phyloP scores from a whole-genome alignment of 2,329 filamentous ascomycete genomes.

The Orbilia quercus region DNA sequence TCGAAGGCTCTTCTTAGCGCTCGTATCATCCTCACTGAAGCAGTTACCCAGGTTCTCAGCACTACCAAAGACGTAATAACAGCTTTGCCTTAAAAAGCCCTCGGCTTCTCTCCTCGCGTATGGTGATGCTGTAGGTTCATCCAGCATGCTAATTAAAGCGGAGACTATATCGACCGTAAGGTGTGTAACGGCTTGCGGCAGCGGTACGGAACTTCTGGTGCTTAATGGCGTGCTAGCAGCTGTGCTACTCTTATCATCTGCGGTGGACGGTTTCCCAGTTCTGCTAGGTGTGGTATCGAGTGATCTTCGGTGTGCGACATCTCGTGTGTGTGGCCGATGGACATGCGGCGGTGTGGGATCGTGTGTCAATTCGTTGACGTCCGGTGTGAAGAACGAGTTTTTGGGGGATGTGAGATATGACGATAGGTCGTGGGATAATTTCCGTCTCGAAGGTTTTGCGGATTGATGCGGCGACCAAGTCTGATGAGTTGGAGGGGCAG shows the following conservation, averaged over 20 bases:
- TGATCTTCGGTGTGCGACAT: constrained; percentile 57
- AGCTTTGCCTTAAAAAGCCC: constrained; percentile 72
- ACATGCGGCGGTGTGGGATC: constrained; percentile 34
- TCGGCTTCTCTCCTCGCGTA: constrained; percentile 66
- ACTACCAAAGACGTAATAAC: constrained; percentile 73
- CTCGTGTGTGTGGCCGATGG: constrained; percentile 48
- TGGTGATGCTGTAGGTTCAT: constrained; percentile 50
- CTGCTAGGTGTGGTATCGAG: constrained; percentile 57
- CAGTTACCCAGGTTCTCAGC: constrained; percentile 69
- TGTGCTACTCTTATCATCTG: constrained; percentile 19
- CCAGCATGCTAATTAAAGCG: constrained; percentile 60
- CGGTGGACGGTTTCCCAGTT: constrained; percentile 54
- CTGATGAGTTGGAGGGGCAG: constrained; percentile 33
- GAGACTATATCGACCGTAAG: constrained; percentile 71
- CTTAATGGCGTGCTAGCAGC: constrained; percentile 58
- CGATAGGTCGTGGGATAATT: constrained; percentile 49
- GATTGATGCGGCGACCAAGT: constrained; percentile 39
- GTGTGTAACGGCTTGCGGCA: constrained; percentile 69
- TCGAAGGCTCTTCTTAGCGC: constrained; percentile 68
- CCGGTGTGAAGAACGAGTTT: constrained; percentile 56
- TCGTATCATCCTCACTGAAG: constrained; percentile 73
- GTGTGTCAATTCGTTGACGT: constrained; percentile 41
- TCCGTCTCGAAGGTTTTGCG: constrained; percentile 37
- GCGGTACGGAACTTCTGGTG: constrained; percentile 63
- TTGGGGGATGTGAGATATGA: constrained; percentile 59